A percentile compares a stretch with the other conserved stretches of the same genome.
These are phyloP conservation scores for Mucor velutinosus DNA, from an alignment of 371 early-diverging fungal genomes.

Conservation along the genomic window DNA sequence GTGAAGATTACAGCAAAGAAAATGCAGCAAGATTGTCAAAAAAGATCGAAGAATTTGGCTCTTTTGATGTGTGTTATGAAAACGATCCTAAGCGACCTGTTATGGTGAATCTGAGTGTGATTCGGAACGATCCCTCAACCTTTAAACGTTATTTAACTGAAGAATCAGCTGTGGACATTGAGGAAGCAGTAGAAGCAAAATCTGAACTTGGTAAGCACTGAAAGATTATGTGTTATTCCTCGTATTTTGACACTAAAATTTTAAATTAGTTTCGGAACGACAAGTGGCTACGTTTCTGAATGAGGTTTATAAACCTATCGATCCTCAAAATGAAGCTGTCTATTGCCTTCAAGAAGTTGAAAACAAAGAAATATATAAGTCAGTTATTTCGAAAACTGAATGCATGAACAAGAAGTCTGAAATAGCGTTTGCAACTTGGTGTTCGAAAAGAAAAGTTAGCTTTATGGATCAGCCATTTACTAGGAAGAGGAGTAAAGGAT, in stretches of 20 bases:
- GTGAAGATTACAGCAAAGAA: conserved; percentile 20
- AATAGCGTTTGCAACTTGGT: conserved; percentile 25
- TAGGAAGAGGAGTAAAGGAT: conserved; percentile 22
- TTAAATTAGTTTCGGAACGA: conserved; percentile 13
- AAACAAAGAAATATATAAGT: conserved; percentile 23
- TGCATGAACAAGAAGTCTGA: conserved; percentile 24
- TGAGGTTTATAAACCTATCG: conserved; percentile 20
- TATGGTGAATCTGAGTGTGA: conserved; percentile 16
- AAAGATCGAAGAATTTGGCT: conserved; percentile 16
- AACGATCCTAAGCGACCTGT: conserved; percentile 15
- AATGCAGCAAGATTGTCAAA: conserved; percentile 15
- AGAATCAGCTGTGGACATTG: conserved; percentile 15
- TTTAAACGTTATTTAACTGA: conserved; percentile 24
- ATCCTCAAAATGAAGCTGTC: conserved; percentile 27
- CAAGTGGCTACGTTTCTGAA: conserved; percentile 18
- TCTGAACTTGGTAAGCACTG: conserved; percentile 23
- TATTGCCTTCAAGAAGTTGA: conserved; percentile 23
- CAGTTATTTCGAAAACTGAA: conserved; percentile 22
- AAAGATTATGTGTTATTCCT: conserved; percentile 12
- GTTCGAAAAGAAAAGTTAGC: conserved; percentile 22
- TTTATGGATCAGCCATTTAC: conserved; percentile 3
- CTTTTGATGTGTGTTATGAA: conserved; percentile 24
- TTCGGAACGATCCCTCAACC: conserved; percentile 18
- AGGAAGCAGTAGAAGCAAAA: conserved; percentile 11
- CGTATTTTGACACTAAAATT: conserved; percentile 10